A percentile compares a stretch with the other conserved stretches of the same genome.
Evolutionary conservation across 768 basidiomycete species (phyloP).

Genomic region (Mycena capillaripes): DNA sequence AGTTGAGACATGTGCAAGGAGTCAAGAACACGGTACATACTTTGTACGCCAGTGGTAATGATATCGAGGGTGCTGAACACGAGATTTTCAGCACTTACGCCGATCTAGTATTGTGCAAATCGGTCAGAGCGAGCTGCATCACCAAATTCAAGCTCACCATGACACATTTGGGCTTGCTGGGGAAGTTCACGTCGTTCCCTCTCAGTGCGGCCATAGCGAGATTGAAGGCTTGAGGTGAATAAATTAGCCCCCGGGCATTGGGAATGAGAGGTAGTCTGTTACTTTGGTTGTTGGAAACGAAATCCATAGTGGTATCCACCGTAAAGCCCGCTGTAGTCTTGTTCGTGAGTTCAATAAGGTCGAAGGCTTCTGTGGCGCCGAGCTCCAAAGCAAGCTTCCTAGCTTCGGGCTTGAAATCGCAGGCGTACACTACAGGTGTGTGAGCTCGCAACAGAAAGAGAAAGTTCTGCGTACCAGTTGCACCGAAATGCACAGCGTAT

Average conservation of each 20-base stretch:
- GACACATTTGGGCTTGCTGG: conserved; percentile 20
- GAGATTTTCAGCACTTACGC: conserved; percentile 29
- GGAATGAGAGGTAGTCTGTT: background rate
- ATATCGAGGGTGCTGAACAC: conserved; percentile 26
- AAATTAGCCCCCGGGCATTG: background rate
- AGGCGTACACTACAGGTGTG: conserved; percentile 33
- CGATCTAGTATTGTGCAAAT: conserved; percentile 7
- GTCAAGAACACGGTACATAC: too few relatives aligned
- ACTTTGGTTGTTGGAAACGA: conserved; percentile 40
- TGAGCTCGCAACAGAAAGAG: background rate
- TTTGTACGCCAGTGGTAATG: conserved; percentile 17
- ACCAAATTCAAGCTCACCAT: conserved; percentile 22
- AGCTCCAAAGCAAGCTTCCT: conserved; percentile 39
- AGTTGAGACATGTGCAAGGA: background rate
- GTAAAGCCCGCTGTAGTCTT: conserved; percentile 29
- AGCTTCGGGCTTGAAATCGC: conserved; percentile 39
- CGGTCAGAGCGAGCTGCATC: background rate
- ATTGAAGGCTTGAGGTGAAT: conserved; percentile 16
- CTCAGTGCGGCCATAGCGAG: conserved; percentile 30
- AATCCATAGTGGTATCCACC: conserved; percentile 43
- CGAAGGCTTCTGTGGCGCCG: conserved; percentile 39
- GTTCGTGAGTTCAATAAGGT: conserved; percentile 35
- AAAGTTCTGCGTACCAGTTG: conserved; percentile 30
- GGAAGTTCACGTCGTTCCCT: conserved; percentile 32
- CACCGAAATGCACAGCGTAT: conserved; percentile 40